phyloP scores from a whole-genome alignment of 768 basidiomycete species.

The Favolaschia claudopus region DNA sequence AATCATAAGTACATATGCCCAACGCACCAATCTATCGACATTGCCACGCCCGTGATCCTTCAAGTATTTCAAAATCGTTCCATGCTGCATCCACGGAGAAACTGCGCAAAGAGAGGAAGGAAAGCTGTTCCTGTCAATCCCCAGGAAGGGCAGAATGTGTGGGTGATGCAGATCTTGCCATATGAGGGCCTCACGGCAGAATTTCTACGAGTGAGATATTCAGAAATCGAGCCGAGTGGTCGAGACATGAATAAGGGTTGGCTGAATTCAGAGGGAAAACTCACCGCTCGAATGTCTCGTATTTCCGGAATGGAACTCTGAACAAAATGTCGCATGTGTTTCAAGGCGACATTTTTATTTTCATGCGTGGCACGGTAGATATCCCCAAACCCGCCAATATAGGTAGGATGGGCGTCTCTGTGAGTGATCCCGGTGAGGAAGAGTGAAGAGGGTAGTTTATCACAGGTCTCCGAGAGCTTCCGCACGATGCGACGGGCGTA shows the following conservation, averaged over 20 bases:
- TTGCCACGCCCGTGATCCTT: slow-evolving; percentile 27
- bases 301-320: slow-evolving; percentile 6
- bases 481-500: background rate
- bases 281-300: slow-evolving; percentile 4
- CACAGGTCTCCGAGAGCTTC: slow-evolving; percentile 1
- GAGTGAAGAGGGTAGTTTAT: slow-evolving; percentile 7
- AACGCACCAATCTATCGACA: slow-evolving; percentile 25
- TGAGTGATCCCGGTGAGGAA: slow-evolving; percentile 3
- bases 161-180: slow-evolving; percentile 40
- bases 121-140: slow-evolving; percentile 35
- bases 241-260: too few species aligned
- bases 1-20: too few species aligned
- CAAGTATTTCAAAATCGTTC: slow-evolving; percentile 32
- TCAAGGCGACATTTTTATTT: slow-evolving; percentile 4
- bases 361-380: slow-evolving; percentile 1
- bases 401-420: slow-evolving; percentile 1
- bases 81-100: slow-evolving; percentile 39
- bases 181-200: slow-evolving; percentile 36
- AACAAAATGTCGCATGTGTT: slow-evolving; percentile 2
- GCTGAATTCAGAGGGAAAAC: too few species aligned
- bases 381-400: slow-evolving; percentile 5
- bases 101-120: slow-evolving; percentile 33
- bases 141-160: slow-evolving; percentile 38
- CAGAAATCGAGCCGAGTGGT: too few species aligned
- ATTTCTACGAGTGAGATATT: slow-evolving; percentile 23